Base-by-base conservation (phyloP, 2,329 filamentous ascomycete species). In the Cladosporium colombiae region DNA sequence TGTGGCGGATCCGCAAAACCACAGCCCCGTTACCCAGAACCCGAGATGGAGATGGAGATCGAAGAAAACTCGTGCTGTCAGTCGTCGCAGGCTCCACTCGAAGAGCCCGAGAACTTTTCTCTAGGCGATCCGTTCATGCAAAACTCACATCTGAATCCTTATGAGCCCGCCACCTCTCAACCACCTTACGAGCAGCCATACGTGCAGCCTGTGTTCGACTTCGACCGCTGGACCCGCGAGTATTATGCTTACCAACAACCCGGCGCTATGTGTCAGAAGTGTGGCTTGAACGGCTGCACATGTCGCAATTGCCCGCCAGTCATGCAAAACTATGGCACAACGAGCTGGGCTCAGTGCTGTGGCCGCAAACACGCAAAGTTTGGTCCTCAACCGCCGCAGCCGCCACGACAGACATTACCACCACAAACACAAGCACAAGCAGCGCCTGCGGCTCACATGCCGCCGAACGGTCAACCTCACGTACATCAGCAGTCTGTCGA, bases 71-170 rank as follows among this genome's bases (percentile, higher is more conserved):
- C 71, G 0, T 75, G 73, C 65, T 75, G 73, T 62, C 71, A 72
- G 63, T 62, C 70, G 27, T 66, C 69, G 8, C 65, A 67, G 14
- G 65, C 68, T 10, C 59, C 66, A 18, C 46, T 58, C 2, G 63
- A 65, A 40, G 55, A 16, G 13, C 63, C 63, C 5, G 55, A 60
- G 40, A 44, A 63, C 50, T 63, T 56, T 44, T 56, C 70, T 1
- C 65, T 68, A 6, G 68, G 67, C 31, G 61, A 68, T 14, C 64
- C 65, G 3, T 82, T 81, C 70, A 71, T 80, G 46, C 76, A 80
- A 31, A 76, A 78, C 13, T 81, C 31, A 6, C 50, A 56, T 16
- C 18, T 63, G 16, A 63, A 56, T 11, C 61, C 61, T 0, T 63
- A 56, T 23, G 46, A 65, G 14, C 40, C 63, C 23, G 57, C 40